These are phyloP conservation scores for Boletus rubroflammeus DNA, from an alignment of 768 basidiomycete species.

Conservation along the genomic window DNA sequence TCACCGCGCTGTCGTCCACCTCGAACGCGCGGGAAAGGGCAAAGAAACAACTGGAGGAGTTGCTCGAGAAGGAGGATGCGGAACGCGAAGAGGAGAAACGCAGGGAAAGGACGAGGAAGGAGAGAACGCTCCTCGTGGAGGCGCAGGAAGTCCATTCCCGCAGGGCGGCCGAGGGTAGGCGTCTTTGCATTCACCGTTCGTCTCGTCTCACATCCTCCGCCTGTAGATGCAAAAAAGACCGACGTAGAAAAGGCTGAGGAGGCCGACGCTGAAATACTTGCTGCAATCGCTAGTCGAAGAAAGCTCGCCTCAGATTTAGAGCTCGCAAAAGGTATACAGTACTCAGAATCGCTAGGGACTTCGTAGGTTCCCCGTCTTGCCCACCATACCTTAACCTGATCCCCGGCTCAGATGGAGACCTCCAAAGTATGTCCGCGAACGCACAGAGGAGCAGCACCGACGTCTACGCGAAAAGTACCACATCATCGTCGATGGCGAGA, in stretches of 20 bases:
- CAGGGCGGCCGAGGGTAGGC: constrained; percentile 76
- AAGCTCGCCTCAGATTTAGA: constrained; percentile 93
- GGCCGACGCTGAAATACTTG: constrained; percentile 85
- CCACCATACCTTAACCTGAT: background rate
- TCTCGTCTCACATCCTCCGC: constrained; percentile 14
- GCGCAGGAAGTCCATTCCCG: constrained; percentile 91
- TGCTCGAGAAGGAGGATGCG: constrained; percentile 61
- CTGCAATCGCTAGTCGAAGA: constrained; percentile 85
- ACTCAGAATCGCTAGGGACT: constrained; percentile 80
- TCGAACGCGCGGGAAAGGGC: constrained; percentile 48
- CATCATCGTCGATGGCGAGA: constrained; percentile 91
- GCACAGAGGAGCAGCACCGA: constrained; percentile 64
- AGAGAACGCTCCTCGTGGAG: constrained; percentile 84
- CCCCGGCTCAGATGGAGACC: constrained; percentile 71
- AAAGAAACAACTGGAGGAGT: constrained; percentile 50
- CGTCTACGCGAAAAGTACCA: constrained; percentile 86
- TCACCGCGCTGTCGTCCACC: constrained; percentile 58
- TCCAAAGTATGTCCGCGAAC: constrained; percentile 75
- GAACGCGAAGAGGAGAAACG: constrained; percentile 75
- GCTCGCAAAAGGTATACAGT: constrained; percentile 87
- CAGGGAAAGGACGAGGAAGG: constrained; percentile 73
- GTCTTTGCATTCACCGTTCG: background rate
- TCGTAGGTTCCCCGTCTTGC: constrained; percentile 48
- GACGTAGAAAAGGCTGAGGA: constrained; percentile 84
- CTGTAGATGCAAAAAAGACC: constrained; percentile 79